A percentile compares a stretch with the other conserved stretches of the same genome.
These are phyloP conservation scores for Microcyclosporella mali DNA, from an alignment of 2,329 filamentous ascomycete species.

Conservation along the genomic window DNA sequence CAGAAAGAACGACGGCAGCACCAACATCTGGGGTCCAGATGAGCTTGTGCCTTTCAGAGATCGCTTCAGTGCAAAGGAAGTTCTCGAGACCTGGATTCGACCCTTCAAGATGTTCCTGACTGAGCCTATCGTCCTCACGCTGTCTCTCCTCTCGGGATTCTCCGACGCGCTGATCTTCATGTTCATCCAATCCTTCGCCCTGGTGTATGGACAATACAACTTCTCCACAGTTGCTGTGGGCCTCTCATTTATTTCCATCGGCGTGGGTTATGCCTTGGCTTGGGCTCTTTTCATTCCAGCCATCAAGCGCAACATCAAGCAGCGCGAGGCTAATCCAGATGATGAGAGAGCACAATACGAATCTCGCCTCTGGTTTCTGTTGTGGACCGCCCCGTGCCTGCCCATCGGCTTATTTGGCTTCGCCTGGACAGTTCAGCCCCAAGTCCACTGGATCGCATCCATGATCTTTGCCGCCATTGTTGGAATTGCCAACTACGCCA, in stretches of 20 bases:
- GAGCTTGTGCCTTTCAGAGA: constrained; percentile 53
- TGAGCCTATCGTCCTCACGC: constrained; percentile 66
- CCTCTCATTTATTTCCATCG: constrained; percentile 60
- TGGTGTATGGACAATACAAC: constrained; percentile 63
- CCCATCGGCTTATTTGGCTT: constrained; percentile 67
- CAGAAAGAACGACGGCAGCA: constrained; percentile 52
- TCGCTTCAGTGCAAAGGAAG: constrained; percentile 39
- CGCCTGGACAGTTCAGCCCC: constrained; percentile 62
- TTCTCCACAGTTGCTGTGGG: constrained; percentile 57
- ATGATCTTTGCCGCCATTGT: constrained; percentile 63
- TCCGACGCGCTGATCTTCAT: constrained; percentile 73
- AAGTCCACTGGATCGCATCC: constrained; percentile 62
- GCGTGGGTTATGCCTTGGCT: constrained; percentile 60
- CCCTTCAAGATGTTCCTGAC: constrained; percentile 73
- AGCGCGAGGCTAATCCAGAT: constrained; percentile 42
- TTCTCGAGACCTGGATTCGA: constrained; percentile 53
- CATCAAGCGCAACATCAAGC: constrained; percentile 47
- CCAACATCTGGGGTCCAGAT: constrained; percentile 67
- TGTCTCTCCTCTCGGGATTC: constrained; percentile 69
- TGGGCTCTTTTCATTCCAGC: constrained; percentile 57
- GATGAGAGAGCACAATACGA: constrained; percentile 56
- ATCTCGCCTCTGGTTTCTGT: constrained; percentile 60
- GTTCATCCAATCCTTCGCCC: constrained; percentile 66
- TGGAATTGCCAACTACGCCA: constrained; percentile 59
- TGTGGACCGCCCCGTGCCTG: constrained; percentile 57